Base-by-base conservation (phyloP, 1,284 basidiomycete species). In the Trichosporon asahii region DNA sequence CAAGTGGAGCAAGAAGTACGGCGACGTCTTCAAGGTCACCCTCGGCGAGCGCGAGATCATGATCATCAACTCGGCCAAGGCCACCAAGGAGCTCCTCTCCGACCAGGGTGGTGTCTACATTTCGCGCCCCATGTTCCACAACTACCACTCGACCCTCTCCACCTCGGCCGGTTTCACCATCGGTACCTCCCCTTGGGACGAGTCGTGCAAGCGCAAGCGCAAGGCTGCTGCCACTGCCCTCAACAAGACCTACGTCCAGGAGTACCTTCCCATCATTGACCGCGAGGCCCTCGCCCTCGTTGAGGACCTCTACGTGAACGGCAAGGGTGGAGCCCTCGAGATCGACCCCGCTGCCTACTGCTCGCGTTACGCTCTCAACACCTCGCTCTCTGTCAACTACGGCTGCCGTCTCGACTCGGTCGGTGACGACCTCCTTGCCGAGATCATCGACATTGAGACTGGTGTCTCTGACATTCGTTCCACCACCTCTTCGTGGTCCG, bases 41-140 rank as follows among this genome's bases (percentile, higher is more conserved):
- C 67, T 73, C 49, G 72, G 72, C 69, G 72, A 73, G 68, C 72
- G 72, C 25, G 72, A 73, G 72, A 61, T 73, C 25, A 66, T 73
- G 57, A 64, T 73, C 66, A 68, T 73, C 67, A 73, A 73, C 72
- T 64, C 69, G 8, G 72, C 72, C 46, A 55, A 67, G 72, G 72
- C 68, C 0, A 66, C 69, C 44, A 73, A 73, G 72, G 70, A 73
- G 64, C 72, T 73, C 12, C 60, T 73, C 46, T 53, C 55, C 7
- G 72, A 73, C 68, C 72, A 70, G 44, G 72, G 72, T 23, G 63
- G 64, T 31, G 53, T 65, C 3, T 73, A 73, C 72, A 73, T 73
- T 14, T 70, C 69, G 27, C 72, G 72, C 29, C 72, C 72, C 15
- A 29, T 49, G 29, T 73, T 73, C 68, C 69, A 73, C 68, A 73